Percentiles rank a stretch among this genome's conserved stretches.
phyloP scores from a whole-genome alignment of 495 filamentous ascomycete species.

The Penicillium parvum region DNA sequence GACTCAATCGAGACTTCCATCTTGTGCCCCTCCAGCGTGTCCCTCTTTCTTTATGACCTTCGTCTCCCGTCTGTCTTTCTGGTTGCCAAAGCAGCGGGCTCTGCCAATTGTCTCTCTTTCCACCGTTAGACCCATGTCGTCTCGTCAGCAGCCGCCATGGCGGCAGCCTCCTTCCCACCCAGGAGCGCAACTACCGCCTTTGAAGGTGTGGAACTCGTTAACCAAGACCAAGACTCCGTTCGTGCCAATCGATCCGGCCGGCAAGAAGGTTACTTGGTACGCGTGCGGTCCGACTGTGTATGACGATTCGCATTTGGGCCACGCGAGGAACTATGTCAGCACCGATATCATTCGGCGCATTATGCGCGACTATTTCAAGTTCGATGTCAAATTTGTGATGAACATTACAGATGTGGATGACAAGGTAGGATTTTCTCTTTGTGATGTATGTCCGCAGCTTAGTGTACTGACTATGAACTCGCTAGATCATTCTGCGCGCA shows the following conservation, averaged over 20 bases:
- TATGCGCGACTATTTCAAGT: conserved; percentile 79
- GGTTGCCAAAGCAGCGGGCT: conserved; percentile 14
- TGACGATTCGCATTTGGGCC: conserved; percentile 84
- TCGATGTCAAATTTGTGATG: conserved; percentile 86
- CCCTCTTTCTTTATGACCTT: conserved; percentile 29
- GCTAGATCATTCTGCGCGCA: conserved; percentile 76
- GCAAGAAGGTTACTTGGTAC: conserved; percentile 79
- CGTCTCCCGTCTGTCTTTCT: conserved; percentile 17
- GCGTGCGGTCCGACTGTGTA: conserved; percentile 91
- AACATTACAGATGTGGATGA: conserved; percentile 95
- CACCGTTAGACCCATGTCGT: conserved; percentile 20
- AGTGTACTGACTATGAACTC: conserved; percentile 7
- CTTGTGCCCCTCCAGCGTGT: conserved; percentile 17
- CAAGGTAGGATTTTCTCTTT: conserved; percentile 52
- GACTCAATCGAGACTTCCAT: conserved; percentile 19
- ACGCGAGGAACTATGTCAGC: conserved; percentile 90
- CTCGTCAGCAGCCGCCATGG: conserved; percentile 50
- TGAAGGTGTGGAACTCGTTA: conserved; percentile 68
- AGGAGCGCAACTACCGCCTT: conserved; percentile 33
- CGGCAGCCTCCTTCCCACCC: conserved; percentile 33
- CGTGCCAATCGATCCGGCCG: conserved; percentile 61
- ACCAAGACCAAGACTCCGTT: conserved; percentile 70
- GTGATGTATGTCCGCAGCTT: background rate
- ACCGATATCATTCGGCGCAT: conserved; percentile 91
- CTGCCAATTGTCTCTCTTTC: background rate